Conservation (phyloP, 2,329 filamentous ascomycete genomes). For the Fusarium sp. region DNA sequence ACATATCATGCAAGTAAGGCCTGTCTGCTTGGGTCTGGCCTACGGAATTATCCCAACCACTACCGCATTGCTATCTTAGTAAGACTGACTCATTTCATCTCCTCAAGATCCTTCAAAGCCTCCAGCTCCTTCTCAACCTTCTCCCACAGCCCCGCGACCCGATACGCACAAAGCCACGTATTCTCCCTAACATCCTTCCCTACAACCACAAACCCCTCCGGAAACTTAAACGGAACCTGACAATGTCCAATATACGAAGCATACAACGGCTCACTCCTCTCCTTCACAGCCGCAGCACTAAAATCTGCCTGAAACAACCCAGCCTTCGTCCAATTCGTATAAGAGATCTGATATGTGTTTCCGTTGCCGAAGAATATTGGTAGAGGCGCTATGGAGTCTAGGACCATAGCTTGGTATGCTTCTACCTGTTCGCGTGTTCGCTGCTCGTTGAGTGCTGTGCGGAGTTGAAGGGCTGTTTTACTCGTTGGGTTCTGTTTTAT, state of each 20-base stretch:
- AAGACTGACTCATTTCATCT: background rate
- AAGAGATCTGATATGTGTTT: background rate
- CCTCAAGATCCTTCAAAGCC: background rate
- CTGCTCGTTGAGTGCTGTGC: background rate
- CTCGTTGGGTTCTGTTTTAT: background rate
- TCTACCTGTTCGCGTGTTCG: background rate
- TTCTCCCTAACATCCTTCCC: constrained; percentile 21
- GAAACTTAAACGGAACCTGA: background rate
- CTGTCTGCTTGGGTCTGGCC: accelerated
- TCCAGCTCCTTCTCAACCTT: constrained; percentile 16
- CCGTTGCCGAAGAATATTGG: background rate
- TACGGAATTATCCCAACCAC: too few species aligned
- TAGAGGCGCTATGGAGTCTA: background rate
- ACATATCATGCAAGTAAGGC: too few species aligned
- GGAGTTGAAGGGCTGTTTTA: background rate
- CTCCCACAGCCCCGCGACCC: constrained; percentile 12
- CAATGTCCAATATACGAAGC: background rate
- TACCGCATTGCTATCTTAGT: too few species aligned
- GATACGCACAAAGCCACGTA: constrained; percentile 26
- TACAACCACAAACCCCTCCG: constrained; percentile 23
- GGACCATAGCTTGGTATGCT: background rate
- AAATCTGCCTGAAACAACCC: background rate
- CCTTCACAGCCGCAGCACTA: accelerated
- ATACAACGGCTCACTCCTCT: background rate
- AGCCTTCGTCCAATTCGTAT: background rate